Percentiles rank a stretch among this genome's conserved stretches.
Conservation (phyloP, 2,329 filamentous ascomycete species). For the Penicillium sp. region DNA sequence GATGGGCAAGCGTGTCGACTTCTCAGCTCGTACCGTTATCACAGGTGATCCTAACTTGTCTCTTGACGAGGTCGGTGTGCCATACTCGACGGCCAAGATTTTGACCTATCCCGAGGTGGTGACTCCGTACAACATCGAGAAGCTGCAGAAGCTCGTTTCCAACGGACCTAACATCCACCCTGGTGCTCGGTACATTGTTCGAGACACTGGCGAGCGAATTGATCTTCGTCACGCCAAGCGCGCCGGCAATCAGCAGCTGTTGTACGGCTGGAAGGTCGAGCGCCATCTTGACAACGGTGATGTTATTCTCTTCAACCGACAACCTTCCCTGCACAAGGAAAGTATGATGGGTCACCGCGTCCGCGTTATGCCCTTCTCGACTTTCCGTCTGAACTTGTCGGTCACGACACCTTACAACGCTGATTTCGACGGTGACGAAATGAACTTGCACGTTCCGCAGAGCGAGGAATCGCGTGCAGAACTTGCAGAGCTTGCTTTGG, state of each 20-base stretch:
- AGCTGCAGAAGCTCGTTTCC: conserved; percentile 83
- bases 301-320: conserved; percentile 99
- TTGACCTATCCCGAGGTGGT: conserved; percentile 97
- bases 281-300: conserved; percentile 94
- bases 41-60: conserved; percentile 97
- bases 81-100: conserved; percentile 86
- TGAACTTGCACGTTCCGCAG: conserved; percentile 99
- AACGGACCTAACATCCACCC: conserved; percentile 95
- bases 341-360: conserved; percentile 99
- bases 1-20: conserved; percentile 99
- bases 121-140: conserved; percentile 95
- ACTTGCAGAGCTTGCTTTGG: conserved; percentile 90
- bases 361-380: conserved; percentile 97
- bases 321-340: conserved; percentile 98
- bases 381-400: conserved; percentile 94
- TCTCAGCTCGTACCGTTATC: conserved; percentile 98
- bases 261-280: conserved; percentile 99
- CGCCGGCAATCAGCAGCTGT: conserved; percentile 76
- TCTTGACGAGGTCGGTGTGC: conserved; percentile 95
- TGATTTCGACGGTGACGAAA: conserved; percentile 99
- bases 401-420: conserved; percentile 99
- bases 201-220: conserved; percentile 89
- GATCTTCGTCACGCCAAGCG: conserved; percentile 92
- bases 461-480: conserved; percentile 96
- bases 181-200: conserved; percentile 94